phyloP scores from a whole-genome alignment of 2,329 filamentous ascomycete genomes.

The Pestalotiopsis fici region DNA sequence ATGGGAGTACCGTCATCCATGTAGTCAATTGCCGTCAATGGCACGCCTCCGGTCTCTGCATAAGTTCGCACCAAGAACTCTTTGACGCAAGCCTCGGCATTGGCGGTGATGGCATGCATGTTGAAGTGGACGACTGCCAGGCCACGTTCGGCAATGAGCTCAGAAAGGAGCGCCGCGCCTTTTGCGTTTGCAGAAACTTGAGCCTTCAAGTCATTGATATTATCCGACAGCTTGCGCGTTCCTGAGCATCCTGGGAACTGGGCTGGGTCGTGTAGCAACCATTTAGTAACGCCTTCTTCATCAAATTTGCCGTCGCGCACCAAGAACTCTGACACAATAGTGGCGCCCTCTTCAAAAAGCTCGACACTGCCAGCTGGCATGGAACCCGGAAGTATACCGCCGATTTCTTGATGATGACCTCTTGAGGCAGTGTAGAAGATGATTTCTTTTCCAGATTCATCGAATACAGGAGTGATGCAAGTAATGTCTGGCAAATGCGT shows the following conservation, averaged over 20 bases:
- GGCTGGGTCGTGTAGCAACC: slow-evolving; percentile 30
- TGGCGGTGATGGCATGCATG: slow-evolving; percentile 41
- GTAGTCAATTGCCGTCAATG: slow-evolving; percentile 67
- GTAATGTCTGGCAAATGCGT: slow-evolving; percentile 25
- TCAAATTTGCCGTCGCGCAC: slow-evolving; percentile 35
- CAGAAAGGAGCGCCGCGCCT: slow-evolving; percentile 31
- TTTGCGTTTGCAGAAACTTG: slow-evolving; percentile 41
- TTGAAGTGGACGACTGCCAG: slow-evolving; percentile 33
- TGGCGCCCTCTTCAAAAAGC: slow-evolving; percentile 43
- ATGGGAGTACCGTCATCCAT: slow-evolving; percentile 63
- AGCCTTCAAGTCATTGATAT: slow-evolving; percentile 44
- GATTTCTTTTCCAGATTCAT: background rate
- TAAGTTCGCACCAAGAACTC: slow-evolving; percentile 23
- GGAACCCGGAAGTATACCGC: slow-evolving; percentile 48
- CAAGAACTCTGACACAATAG: slow-evolving; percentile 35
- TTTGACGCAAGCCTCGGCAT: slow-evolving; percentile 37
- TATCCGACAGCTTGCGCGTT: slow-evolving; percentile 37
- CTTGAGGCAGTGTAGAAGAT: slow-evolving; percentile 12
- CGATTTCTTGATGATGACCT: slow-evolving; percentile 15
- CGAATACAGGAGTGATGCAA: slow-evolving; percentile 10
- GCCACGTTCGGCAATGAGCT: slow-evolving; percentile 32
- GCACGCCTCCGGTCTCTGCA: slow-evolving; percentile 42
- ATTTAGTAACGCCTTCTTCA: slow-evolving; percentile 27
- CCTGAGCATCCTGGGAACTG: slow-evolving; percentile 33
- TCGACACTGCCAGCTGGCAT: slow-evolving; percentile 40